A percentile compares a stretch with the other conserved stretches of the same genome.
These are phyloP conservation scores for Gastrolobium villosum DNA, from an alignment of 306 rosid genomes.

Conservation along the genomic window DNA sequence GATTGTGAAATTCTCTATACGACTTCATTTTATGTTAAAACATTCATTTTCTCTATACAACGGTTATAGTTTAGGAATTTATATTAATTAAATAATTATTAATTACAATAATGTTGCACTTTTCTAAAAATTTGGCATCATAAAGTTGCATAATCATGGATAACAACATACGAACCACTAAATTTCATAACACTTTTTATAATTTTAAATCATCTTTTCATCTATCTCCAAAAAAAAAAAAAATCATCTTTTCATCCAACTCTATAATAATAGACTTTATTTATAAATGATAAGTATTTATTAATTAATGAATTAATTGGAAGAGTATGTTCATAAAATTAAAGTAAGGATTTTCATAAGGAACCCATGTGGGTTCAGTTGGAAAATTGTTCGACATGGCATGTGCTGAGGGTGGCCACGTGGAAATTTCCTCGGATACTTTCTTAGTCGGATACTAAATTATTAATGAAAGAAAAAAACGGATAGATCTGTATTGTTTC, in stretches of 20 bases:
- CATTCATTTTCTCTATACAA: no score
- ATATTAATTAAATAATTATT: no score
- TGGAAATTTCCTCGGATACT: conserved; percentile 70
- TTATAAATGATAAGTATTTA: neutral
- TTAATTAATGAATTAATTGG: neutral
- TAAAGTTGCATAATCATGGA: no score
- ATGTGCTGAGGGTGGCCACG: conserved; percentile 1
- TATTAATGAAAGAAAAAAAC: neutral
- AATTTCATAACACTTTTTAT: neutral
- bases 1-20: no score
- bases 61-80: no score
- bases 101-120: neutral
- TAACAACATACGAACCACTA: neutral
- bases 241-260: neutral
- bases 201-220: neutral
- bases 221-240: no score
- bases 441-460: neutral
- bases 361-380: conserved; percentile 49
- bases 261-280: neutral
- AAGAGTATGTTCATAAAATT: conserved; percentile 2
- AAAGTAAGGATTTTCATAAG: neutral
- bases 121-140: neutral
- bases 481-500: conserved; percentile 36
- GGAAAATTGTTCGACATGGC: conserved; percentile 47
- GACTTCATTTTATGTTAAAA: no score